Percentiles rank a stretch among this genome's conserved stretches.
phyloP scores from a whole-genome alignment of 1,139 yeast genomes.

The Pneumocystis murina region DNA sequence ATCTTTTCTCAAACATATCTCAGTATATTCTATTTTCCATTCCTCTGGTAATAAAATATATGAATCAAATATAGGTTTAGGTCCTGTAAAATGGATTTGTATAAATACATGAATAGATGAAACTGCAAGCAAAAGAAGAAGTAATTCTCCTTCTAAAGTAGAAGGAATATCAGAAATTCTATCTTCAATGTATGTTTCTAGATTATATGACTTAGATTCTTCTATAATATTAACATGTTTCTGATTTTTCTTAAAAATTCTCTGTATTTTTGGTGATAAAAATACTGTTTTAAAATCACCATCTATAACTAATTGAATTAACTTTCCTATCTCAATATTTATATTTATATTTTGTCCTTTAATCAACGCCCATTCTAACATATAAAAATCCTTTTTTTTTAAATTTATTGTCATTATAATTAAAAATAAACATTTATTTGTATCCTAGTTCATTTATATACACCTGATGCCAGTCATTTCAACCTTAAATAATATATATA shows the following conservation, averaged over 20 bases:
- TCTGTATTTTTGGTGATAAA: not conserved
- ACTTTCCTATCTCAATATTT: not conserved
- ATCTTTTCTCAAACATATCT: slow-evolving; percentile 8
- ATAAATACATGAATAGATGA: slow-evolving; percentile 52
- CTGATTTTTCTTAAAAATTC: not conserved
- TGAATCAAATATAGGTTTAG: slow-evolving; percentile 34
- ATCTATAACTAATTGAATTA: not conserved
- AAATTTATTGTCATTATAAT: not conserved
- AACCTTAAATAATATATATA: too few relatives aligned
- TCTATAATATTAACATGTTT: not conserved
- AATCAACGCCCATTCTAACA: not conserved
- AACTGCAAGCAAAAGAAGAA: slow-evolving; percentile 15
- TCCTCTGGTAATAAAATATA: slow-evolving; percentile 15
- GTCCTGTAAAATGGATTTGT: slow-evolving; percentile 77
- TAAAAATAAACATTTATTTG: not conserved
- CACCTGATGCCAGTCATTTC: too few relatives aligned
- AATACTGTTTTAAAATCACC: not conserved
- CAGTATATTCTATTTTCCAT: slow-evolving; percentile 18
- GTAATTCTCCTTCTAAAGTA: not conserved
- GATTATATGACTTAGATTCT: not conserved
- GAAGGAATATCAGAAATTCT: not conserved
- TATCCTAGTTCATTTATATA: too few relatives aligned
- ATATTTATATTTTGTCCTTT: not conserved
- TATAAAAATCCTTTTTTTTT: not conserved
- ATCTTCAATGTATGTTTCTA: not conserved